These are phyloP conservation scores for Carnegiea gigantea DNA, from an alignment of 179 eudicot species.

Conservation along the genomic window DNA sequence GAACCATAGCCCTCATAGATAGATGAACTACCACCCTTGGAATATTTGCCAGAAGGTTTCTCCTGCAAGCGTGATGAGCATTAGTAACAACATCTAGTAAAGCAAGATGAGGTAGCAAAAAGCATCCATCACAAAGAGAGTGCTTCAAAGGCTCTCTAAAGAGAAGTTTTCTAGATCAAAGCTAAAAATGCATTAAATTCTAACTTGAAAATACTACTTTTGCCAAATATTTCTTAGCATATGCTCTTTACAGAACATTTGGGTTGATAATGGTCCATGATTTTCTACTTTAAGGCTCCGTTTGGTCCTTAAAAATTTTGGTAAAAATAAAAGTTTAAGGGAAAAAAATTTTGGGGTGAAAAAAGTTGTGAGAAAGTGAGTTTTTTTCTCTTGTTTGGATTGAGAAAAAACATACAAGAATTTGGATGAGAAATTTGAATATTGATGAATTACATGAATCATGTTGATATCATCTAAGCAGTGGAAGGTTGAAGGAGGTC, in stretches of 20 bases:
- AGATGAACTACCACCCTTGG: slow-evolving; percentile 49
- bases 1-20: slow-evolving; percentile 66
- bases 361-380: too few species aligned
- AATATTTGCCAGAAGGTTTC: slow-evolving; percentile 51
- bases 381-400: too few species aligned
- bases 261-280: neutral
- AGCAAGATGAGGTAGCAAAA: neutral
- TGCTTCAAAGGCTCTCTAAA: neutral
- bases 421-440: too few species aligned
- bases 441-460: too few species aligned
- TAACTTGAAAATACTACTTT: neutral
- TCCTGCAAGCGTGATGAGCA: slow-evolving; percentile 41
- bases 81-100: neutral
- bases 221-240: neutral
- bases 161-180: neutral
- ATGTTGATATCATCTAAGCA: too few species aligned
- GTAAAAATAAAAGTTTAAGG: too few species aligned
- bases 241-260: neutral
- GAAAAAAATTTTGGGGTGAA: too few species aligned
- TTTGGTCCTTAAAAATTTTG: too few species aligned
- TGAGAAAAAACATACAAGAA: too few species aligned
- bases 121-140: neutral
- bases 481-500: too few species aligned
- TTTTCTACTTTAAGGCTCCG: neutral
- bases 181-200: neutral